phyloP scores from a whole-genome alignment of 495 filamentous ascomycete species.

The Rhypophila decipiens region DNA sequence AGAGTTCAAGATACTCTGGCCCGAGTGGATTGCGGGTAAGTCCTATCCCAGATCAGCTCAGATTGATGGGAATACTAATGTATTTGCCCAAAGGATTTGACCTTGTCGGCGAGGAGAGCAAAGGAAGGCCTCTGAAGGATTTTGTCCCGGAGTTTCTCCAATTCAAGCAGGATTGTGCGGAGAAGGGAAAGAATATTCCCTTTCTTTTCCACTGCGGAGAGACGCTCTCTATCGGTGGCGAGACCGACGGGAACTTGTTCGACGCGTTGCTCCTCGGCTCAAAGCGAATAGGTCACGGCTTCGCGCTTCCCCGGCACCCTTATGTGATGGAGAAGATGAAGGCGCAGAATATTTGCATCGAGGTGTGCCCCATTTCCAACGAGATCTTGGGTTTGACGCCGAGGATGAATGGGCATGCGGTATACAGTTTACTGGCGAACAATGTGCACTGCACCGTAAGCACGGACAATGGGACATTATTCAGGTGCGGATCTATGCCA shows the following conservation, averaged over 20 bases:
- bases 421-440: constrained; percentile 45
- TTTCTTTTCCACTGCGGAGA: constrained; percentile 96
- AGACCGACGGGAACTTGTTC: constrained; percentile 79
- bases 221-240: constrained; percentile 67
- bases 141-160: constrained; percentile 72
- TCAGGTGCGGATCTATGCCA: constrained; percentile 29
- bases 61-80: neutral
- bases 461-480: constrained; percentile 51
- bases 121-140: constrained; percentile 60
- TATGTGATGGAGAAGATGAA: constrained; percentile 77
- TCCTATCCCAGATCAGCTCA: constrained; percentile 4
- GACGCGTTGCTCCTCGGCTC: constrained; percentile 80
- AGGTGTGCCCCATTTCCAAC: constrained; percentile 87
- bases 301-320: constrained; percentile 80
- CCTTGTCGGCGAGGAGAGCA: constrained; percentile 78
- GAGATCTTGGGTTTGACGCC: constrained; percentile 58
- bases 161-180: constrained; percentile 68
- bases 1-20: constrained; percentile 70
- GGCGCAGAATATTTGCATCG: constrained; percentile 72
- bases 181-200: constrained; percentile 71
- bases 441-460: constrained; percentile 48
- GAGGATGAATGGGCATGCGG: constrained; percentile 39
- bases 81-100: constrained; percentile 58
- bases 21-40: constrained; percentile 58
- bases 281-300: constrained; percentile 88